Evolutionary conservation across 371 early-diverging fungal genomes (phyloP), one percentile per base, ranked within the genome.

Genomic region (Mucor plumbeus): DNA sequence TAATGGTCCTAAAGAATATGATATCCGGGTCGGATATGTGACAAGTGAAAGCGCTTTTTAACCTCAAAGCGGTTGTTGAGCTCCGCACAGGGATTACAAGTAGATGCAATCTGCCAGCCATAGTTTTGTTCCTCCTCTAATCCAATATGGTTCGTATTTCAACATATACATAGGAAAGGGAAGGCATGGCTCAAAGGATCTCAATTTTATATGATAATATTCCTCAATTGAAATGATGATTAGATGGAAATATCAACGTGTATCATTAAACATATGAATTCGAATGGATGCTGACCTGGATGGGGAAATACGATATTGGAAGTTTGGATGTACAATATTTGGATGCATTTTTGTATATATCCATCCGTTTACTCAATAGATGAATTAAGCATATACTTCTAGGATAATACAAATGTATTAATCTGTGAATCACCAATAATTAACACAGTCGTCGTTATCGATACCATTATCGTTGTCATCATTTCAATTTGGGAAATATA

Each of bases 81-180:
- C 70, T 65, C 70, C 70, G 65, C 43, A 39, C 59, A 48, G 13
- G 38, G 55, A 31, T 38, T 70, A 69, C 63, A 69, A 69, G 69
- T 41, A 60, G 56, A 64, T 44, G 55, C 40, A 41, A 41, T 21
- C 33, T 39, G 54, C 43, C 44, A 35, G 60, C 67, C 41, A 43
- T 55, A 15, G 53, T 55, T 66, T 61, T 63, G 59, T 71, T 71
- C 71, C 64, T 67, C 67, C 67, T 71, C 71, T 71, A 67, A 66
- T 71, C 71, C 59, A 71, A 71, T 63, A 71, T 71, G 71, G 67
- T 71, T 63, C 63, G 67, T 71, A 70, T 61, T 34, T 56, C 65
- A 65, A 34, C 50, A 54, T 36, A 10, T 41, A 34, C 56, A 58
- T 64, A 38, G 38, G 54, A 53, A 21, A 26, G 55, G 35, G 35